Evolutionary conservation across 805 yeast genomes (phyloP).

Genomic region (Diddensiella caesifluorescens): DNA sequence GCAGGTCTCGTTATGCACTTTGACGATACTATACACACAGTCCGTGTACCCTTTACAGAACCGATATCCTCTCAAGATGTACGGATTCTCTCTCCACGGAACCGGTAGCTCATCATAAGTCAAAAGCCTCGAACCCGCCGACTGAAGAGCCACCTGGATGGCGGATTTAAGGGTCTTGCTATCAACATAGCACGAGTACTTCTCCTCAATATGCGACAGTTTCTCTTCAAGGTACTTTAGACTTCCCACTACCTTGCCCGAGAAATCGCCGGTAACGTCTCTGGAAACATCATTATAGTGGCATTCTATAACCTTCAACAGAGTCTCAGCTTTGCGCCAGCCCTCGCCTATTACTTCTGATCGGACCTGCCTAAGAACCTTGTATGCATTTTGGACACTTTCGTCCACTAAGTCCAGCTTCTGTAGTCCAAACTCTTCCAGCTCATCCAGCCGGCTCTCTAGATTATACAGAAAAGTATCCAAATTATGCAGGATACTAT

Average conservation of each 20-base stretch:
- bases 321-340: constrained; percentile 30
- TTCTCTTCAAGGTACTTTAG: constrained; percentile 31
- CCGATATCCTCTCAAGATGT: constrained; percentile 77
- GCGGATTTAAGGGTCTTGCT: constrained; percentile 11
- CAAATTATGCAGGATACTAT: constrained; percentile 16
- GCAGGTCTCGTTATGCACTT: constrained; percentile 77
- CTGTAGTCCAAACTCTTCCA: constrained; percentile 31
- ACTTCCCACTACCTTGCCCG: constrained; percentile 26
- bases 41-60: constrained; percentile 60
- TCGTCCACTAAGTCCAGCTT: constrained; percentile 31
- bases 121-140: constrained; percentile 41
- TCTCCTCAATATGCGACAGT: constrained; percentile 31
- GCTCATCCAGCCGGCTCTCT: constrained; percentile 26
- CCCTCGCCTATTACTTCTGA: constrained; percentile 31
- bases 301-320: constrained; percentile 29
- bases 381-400: constrained; percentile 25
- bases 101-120: constrained; percentile 85
- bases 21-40: constrained; percentile 56
- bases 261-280: constrained; percentile 16
- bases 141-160: constrained; percentile 22
- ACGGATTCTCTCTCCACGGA: constrained; percentile 90
- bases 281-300: constrained; percentile 22
- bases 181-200: constrained; percentile 21
- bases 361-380: constrained; percentile 27
- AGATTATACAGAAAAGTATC: constrained; percentile 21